These are phyloP conservation scores for Leishmania martiniquensis DNA, from an alignment of 208 protist species.

Conservation along the genomic window DNA sequence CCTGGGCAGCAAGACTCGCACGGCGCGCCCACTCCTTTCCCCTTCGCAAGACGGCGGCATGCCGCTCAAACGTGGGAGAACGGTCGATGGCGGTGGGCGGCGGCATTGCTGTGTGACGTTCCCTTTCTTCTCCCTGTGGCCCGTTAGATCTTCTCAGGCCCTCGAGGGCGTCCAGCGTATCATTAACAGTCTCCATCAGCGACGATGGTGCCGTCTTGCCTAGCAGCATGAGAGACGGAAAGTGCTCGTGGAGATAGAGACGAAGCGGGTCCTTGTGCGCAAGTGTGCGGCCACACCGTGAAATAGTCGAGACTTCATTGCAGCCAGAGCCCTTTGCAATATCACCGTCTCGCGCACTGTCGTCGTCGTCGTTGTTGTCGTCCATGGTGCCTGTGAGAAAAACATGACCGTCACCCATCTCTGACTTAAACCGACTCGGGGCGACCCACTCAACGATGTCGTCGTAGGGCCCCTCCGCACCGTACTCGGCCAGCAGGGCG, in stretches of 20 bases:
- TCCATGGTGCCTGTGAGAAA: conserved; percentile 67
- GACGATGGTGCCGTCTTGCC: background rate
- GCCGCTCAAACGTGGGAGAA: background rate
- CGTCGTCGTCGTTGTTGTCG: conserved; percentile 24
- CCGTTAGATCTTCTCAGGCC: background rate
- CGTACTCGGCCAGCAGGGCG: conserved; percentile 76
- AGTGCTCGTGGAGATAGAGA: conserved; percentile 7
- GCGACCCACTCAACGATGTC: conserved; percentile 42
- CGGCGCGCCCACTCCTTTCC: conserved; percentile 31
- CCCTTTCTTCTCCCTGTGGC: background rate
- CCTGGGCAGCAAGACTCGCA: conserved; percentile 16
- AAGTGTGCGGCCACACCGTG: background rate
- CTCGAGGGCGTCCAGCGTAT: conserved; percentile 1
- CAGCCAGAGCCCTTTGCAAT: background rate
- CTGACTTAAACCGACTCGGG: conserved; percentile 57
- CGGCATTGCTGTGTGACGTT: background rate
- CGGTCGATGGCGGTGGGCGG: background rate
- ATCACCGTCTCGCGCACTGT: background rate
- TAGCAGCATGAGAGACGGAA: conserved; percentile 9
- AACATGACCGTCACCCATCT: conserved; percentile 58
- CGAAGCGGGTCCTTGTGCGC: conserved; percentile 10
- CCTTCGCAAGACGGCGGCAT: conserved; percentile 16
- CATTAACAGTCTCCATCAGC: background rate
- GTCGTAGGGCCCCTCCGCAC: conserved; percentile 55
- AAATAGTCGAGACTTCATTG: background rate